These are phyloP conservation scores for Malassezia dermatis DNA, from an alignment of 1,284 basidiomycete genomes.

Conservation along the genomic window DNA sequence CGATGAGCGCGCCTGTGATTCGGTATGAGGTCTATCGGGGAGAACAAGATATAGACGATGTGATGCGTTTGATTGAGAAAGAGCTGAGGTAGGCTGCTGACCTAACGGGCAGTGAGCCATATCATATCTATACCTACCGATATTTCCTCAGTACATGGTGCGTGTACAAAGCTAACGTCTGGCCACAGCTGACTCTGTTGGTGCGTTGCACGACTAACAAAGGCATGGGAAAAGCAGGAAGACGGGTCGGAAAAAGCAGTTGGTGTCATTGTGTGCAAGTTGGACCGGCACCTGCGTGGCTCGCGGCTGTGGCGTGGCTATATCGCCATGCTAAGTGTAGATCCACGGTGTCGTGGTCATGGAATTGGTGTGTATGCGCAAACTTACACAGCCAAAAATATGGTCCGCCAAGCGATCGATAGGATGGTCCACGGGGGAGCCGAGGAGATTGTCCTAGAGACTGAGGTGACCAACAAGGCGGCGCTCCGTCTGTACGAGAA, in stretches of 20 bases:
- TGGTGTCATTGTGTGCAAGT: constrained; percentile 90
- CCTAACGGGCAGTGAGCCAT: constrained; percentile 64
- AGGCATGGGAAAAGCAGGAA: not conserved
- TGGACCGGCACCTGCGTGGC: constrained; percentile 62
- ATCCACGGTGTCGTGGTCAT: constrained; percentile 45
- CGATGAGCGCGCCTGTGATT: not conserved
- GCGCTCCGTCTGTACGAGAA: constrained; percentile 80
- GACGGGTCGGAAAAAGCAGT: constrained; percentile 11
- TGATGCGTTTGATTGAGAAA: constrained; percentile 41
- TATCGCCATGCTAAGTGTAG: constrained; percentile 74
- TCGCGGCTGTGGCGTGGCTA: constrained; percentile 70
- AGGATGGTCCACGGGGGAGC: constrained; percentile 14
- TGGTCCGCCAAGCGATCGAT: constrained; percentile 52
- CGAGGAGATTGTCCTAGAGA: constrained; percentile 70
- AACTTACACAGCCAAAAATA: constrained; percentile 27
- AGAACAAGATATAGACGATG: constrained; percentile 10
- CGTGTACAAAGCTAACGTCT: not conserved
- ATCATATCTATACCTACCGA: constrained; percentile 75
- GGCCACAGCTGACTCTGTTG: constrained; percentile 77
- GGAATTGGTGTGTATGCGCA: constrained; percentile 66
- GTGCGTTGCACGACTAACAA: constrained; percentile 50
- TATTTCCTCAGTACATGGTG: constrained; percentile 67
- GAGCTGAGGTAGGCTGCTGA: constrained; percentile 45
- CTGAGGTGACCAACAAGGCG: constrained; percentile 82
- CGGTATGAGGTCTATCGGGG: not conserved